A percentile compares a stretch with the other conserved stretches of the same genome.
Evolutionary conservation across 208 protist genomes (phyloP).

Genomic region (Leishmania mexicana): DNA sequence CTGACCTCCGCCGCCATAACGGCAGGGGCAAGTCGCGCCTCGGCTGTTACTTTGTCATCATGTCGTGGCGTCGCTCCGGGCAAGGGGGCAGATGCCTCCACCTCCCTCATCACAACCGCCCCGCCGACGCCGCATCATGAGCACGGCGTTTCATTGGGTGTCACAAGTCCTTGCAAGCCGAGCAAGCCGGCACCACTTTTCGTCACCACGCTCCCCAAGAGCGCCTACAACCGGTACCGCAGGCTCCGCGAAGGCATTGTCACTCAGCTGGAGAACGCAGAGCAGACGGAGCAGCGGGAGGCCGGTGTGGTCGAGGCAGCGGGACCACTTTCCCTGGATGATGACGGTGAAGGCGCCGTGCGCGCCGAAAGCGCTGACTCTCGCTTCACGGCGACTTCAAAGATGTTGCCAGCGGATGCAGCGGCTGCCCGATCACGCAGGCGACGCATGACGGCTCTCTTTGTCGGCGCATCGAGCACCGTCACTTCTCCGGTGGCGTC

Average conservation of each 20-base stretch:
- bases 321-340: neutral
- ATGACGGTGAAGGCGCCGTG: neutral
- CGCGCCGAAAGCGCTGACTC: neutral
- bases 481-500: neutral
- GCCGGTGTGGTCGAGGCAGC: neutral
- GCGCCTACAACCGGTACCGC: slow-evolving; percentile 24
- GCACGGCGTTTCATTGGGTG: neutral
- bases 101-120: neutral
- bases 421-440: neutral
- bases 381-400: neutral
- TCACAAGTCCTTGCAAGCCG: slow-evolving; percentile 1
- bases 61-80: neutral
- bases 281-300: slow-evolving; percentile 8
- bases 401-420: neutral
- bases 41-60: neutral
- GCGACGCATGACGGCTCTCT: slow-evolving; percentile 18
- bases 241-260: slow-evolving; percentile 19
- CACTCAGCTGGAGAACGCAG: slow-evolving; percentile 18
- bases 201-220: slow-evolving; percentile 26
- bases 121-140: neutral
- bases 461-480: slow-evolving; percentile 9
- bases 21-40: neutral
- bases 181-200: slow-evolving; percentile 30
- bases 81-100: neutral
- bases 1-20: neutral